Percentiles rank a stretch among this genome's conserved stretches.
These are phyloP conservation scores for Fusarium burgessii DNA, from an alignment of 2,329 filamentous ascomycete genomes.

Conservation along the genomic window DNA sequence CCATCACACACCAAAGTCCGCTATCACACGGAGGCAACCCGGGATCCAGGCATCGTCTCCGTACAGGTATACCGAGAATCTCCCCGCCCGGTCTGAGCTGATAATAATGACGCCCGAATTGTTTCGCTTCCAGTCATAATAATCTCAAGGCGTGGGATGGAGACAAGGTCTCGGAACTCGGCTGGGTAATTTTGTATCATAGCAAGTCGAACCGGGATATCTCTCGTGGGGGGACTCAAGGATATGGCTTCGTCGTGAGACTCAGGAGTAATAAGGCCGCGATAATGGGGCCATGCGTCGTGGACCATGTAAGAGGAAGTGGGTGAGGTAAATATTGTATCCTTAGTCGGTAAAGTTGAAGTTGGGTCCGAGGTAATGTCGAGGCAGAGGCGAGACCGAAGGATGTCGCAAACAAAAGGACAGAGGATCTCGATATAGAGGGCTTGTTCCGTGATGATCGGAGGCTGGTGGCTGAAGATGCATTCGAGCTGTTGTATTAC, in stretches of 20 bases:
- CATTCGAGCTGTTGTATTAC: neutral
- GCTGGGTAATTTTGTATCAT: conserved; percentile 11
- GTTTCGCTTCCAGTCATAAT: neutral
- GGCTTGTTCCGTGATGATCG: neutral
- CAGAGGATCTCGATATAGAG: neutral
- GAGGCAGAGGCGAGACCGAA: neutral
- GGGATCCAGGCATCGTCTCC: conserved; percentile 10
- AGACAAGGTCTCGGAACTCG: conserved; percentile 9
- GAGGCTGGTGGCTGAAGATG: neutral
- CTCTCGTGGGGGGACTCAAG: conserved; percentile 28
- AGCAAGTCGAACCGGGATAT: conserved; percentile 21
- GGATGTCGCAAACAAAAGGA: conserved; percentile 13
- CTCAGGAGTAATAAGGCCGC: conserved; percentile 18
- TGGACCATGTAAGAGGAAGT: conserved; percentile 15
- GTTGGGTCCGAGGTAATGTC: neutral
- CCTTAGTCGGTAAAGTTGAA: neutral
- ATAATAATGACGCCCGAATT: conserved; percentile 12
- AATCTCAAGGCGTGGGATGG: conserved; percentile 28
- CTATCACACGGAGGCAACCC: conserved; percentile 10
- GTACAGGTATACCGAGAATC: neutral
- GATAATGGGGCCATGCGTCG: conserved; percentile 33
- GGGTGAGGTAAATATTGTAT: conserved; percentile 36
- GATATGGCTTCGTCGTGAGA: conserved; percentile 24
- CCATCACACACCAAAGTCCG: conserved; percentile 28
- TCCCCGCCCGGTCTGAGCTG: conserved; percentile 10